Percentiles rank a stretch among this genome's conserved stretches.
phyloP scores from a whole-genome alignment of 2,329 filamentous ascomycete species.

The Aspergillus sp. region DNA sequence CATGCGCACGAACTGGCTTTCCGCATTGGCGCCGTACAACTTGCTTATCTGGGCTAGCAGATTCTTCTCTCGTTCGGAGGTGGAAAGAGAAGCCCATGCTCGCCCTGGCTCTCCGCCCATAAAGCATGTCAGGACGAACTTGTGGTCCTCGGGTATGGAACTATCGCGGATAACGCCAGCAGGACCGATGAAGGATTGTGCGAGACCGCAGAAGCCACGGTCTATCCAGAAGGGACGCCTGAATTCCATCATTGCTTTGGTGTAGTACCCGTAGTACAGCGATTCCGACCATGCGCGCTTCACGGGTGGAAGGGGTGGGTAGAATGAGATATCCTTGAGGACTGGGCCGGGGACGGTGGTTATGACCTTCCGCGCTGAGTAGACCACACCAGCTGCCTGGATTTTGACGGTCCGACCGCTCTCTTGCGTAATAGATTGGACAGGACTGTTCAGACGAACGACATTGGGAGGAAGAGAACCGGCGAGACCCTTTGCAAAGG shows the following conservation, averaged over 20 bases:
- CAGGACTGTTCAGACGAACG: conserved; percentile 11
- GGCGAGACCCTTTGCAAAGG: conserved; percentile 41
- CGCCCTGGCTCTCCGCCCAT: conserved; percentile 38
- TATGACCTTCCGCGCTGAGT: conserved; percentile 50
- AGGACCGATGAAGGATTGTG: conserved; percentile 49
- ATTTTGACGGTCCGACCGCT: neutral
- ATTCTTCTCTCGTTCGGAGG: conserved; percentile 4
- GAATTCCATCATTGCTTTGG: conserved; percentile 52
- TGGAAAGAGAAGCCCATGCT: conserved; percentile 26
- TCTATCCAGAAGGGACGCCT: conserved; percentile 48
- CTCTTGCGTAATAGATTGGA: conserved; percentile 9
- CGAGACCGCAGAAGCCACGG: conserved; percentile 47
- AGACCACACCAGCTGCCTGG: conserved; percentile 1
- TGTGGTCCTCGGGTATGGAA: conserved; percentile 22
- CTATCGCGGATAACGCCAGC: conserved; percentile 50
- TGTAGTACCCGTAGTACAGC: conserved; percentile 49
- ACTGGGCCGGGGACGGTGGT: conserved; percentile 51
- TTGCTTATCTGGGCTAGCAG: conserved; percentile 17
- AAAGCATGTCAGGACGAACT: conserved; percentile 43
- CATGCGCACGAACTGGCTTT: conserved; percentile 30
- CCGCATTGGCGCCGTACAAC: conserved; percentile 10
- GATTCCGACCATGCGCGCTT: conserved; percentile 41
- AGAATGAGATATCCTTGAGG: conserved; percentile 48
- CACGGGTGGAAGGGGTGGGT: conserved; percentile 45
- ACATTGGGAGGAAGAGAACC: conserved; percentile 27